Percentiles rank a stretch among this genome's conserved stretches.
Conservation (phyloP, 2,329 filamentous ascomycete genomes). For the Paecilomyces dactylethromorphus region DNA sequence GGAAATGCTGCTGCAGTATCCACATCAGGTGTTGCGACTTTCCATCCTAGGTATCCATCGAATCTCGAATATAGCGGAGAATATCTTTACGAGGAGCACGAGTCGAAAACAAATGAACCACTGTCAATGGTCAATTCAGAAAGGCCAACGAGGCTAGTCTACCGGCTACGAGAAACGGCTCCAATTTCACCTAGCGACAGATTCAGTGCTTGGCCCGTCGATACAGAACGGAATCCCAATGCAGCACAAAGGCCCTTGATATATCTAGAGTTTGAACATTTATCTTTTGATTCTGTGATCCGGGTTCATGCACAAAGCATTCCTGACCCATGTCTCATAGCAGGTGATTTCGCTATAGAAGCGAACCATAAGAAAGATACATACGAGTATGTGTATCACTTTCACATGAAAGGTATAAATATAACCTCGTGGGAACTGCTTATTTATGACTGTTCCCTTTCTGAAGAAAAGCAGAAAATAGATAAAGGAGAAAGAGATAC, state of each 20-base stretch:
- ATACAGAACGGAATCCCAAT: not conserved
- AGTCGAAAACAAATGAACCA: not conserved
- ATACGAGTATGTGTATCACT: not conserved
- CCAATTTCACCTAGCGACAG: not conserved
- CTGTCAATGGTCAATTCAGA: not conserved
- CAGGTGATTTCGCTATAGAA: not conserved
- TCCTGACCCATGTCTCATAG: not conserved
- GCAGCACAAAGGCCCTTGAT: not conserved
- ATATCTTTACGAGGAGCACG: constrained; percentile 23
- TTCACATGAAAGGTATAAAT: not conserved
- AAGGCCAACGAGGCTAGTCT: not conserved
- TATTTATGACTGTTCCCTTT: not conserved
- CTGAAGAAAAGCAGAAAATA: not conserved
- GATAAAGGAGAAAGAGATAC: not conserved
- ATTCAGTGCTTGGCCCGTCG: not conserved
- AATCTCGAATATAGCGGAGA: constrained; percentile 24
- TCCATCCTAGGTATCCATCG: constrained; percentile 57
- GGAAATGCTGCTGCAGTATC: constrained; percentile 42
- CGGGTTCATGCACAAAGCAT: not conserved
- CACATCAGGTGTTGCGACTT: constrained; percentile 58
- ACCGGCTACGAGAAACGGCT: not conserved
- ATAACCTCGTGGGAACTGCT: not conserved
- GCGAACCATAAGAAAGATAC: not conserved
- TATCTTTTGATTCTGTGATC: not conserved
- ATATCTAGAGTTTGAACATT: not conserved